phyloP scores from a whole-genome alignment of 306 rosid genomes.

The Alnus rubra region DNA sequence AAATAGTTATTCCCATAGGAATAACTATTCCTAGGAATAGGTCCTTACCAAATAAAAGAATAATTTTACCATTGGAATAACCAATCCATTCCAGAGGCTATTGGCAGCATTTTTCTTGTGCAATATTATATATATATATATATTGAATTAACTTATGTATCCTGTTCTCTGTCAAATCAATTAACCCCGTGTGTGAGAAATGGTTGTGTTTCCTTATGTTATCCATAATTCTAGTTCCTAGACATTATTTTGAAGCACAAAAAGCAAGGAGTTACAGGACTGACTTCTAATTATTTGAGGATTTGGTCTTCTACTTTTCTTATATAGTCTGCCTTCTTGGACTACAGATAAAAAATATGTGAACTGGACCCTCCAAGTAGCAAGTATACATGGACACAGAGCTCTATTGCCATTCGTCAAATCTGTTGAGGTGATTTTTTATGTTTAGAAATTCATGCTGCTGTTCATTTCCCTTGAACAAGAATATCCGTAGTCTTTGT shows the following conservation, averaged over 20 bases:
- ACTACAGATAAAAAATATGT: slow-evolving; percentile 77
- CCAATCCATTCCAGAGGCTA: not conserved
- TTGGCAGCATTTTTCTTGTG: not conserved
- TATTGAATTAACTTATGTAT: no score
- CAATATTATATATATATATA: not conserved
- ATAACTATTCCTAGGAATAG: no score
- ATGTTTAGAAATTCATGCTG: slow-evolving; percentile 23
- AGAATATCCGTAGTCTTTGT: slow-evolving; percentile 3
- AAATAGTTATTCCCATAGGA: no score
- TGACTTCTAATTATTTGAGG: slow-evolving; percentile 15
- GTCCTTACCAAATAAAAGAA: no score
- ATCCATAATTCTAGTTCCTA: slow-evolving; percentile 9
- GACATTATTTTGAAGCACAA: slow-evolving; percentile 5
- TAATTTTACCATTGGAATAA: no score
- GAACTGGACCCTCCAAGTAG: slow-evolving; percentile 89
- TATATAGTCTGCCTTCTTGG: slow-evolving; percentile 34
- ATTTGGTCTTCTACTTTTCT: slow-evolving; percentile 32
- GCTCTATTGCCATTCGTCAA: slow-evolving; percentile 79
- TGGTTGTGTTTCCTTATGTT: slow-evolving; percentile 13
- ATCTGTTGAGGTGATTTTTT: slow-evolving; percentile 81
- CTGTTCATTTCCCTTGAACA: slow-evolving; percentile 20
- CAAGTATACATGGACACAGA: slow-evolving; percentile 76
- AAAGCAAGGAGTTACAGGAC: slow-evolving; percentile 4
- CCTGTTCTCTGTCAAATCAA: slow-evolving; percentile 6
- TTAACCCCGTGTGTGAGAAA: not conserved